These are phyloP conservation scores for Eucalyptus melliodora DNA, from an alignment of 345 rosid species.

Conservation along the genomic window DNA sequence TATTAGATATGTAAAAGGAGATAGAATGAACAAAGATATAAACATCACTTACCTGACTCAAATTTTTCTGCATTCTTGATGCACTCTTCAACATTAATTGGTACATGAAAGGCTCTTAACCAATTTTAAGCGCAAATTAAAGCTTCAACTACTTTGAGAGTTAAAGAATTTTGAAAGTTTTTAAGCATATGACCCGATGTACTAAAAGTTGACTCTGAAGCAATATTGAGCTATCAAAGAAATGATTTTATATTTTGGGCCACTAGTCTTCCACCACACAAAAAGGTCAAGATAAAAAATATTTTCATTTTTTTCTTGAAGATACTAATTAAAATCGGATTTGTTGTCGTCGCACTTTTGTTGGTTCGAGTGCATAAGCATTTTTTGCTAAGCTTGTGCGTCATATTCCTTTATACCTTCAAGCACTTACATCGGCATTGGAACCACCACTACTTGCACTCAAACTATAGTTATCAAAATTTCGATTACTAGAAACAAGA, in stretches of 20 bases:
- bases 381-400: neutral
- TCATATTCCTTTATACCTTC: neutral
- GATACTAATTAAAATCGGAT: neutral
- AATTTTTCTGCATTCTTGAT: too few relatives aligned
- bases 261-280: neutral
- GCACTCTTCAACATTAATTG: too few relatives aligned
- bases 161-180: neutral
- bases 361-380: too few relatives aligned
- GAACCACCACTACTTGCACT: too few relatives aligned
- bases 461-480: too few relatives aligned
- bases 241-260: neutral
- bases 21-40: too few relatives aligned
- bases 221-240: neutral
- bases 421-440: too few relatives aligned
- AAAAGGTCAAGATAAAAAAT: neutral
- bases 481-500: too few relatives aligned
- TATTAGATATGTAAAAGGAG: too few relatives aligned
- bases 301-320: neutral
- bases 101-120: fast-evolving
- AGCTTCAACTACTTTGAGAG: neutral
- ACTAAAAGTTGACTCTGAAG: neutral
- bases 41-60: too few relatives aligned
- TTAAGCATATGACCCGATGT: neutral
- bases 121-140: neutral
- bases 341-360: neutral